Base-by-base conservation (phyloP, 805 yeast genomes). In the Candida khao-thaluensis region DNA sequence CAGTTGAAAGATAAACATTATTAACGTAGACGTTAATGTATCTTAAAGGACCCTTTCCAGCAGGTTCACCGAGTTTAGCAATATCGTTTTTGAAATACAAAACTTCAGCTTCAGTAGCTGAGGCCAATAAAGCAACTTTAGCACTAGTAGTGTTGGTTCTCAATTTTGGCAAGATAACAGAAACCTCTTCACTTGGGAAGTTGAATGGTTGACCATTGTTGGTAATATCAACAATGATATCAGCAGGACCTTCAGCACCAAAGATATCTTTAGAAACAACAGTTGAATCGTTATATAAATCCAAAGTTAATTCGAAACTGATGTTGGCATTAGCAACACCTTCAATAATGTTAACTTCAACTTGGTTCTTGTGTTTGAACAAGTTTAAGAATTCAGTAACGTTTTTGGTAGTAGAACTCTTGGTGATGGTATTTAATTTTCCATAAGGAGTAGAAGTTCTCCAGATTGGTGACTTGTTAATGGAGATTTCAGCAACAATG, bases 21-120 rank as follows among this genome's bases (percentile, higher is more conserved):
- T 52, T 43, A 39, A 51, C 47, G 28, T 47, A 59, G 20, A 58
- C 50, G 38, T 59, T 55, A 34, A 59, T 44, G 33, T 48, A 51
- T 35, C 62, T 51, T 24, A 59, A 41, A 28, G 61, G 62, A 39
- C 57, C 59, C 29, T 35, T 35, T 5, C 35, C 12, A 3, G 30
- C 38, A 7, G 47, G 42, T 36, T 36, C 47, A 33, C 47, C 47
- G 30, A 40, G 14, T 26, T 30, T 27, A 27, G 25, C 40, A 27
- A 43, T 30, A 30, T 49, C 53, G 25, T 48, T 50, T 29, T 46
- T 47, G 45, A 41, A 59, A 29, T 33, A 43, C 3, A 37, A 42
- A 12, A 49, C 40, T 47, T 60, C 65, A 15, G 52, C 58, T 17
- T 56, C 53, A 25, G 56, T 43, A 14, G 62, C 57, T 22, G 60